A percentile compares a stretch with the other conserved stretches of the same genome.
These are phyloP conservation scores for Rosa multiflora DNA, from an alignment of 306 rosid species.

Conservation along the genomic window DNA sequence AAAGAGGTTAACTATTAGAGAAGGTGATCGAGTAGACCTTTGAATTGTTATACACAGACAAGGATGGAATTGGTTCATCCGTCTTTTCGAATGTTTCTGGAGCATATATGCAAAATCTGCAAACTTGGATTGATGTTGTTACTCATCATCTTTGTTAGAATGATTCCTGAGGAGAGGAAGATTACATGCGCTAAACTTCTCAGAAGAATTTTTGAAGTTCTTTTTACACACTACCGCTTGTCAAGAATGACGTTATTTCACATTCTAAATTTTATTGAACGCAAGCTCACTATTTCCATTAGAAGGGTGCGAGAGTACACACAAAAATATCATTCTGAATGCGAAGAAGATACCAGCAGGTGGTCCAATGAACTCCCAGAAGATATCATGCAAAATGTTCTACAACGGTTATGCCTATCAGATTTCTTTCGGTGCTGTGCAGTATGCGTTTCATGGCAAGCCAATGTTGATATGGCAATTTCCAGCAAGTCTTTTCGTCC, in stretches of 20 bases:
- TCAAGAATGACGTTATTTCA: background rate
- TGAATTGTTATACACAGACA: background rate
- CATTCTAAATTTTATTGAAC: background rate
- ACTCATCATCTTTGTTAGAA: background rate
- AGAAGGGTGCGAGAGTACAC: background rate
- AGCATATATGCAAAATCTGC: background rate
- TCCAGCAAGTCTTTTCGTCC: constrained; percentile 3
- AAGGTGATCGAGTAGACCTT: too few relatives aligned
- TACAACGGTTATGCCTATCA: background rate
- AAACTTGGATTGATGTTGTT: background rate
- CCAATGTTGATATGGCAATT: background rate
- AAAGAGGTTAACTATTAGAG: too few relatives aligned
- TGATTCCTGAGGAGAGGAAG: background rate
- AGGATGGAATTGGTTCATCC: background rate
- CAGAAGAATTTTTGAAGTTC: background rate
- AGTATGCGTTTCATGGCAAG: background rate
- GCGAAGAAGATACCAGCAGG: background rate
- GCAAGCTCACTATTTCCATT: background rate
- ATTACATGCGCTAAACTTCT: background rate
- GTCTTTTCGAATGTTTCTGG: background rate
- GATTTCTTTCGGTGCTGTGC: background rate
- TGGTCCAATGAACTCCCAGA: background rate
- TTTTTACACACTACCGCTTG: background rate
- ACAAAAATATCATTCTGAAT: background rate
- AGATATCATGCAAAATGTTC: constrained; percentile 1